Evolutionary conservation across 495 filamentous ascomycete species (phyloP), one percentile per base, ranked within the genome.

Genomic region (Chaetomium tenue): DNA sequence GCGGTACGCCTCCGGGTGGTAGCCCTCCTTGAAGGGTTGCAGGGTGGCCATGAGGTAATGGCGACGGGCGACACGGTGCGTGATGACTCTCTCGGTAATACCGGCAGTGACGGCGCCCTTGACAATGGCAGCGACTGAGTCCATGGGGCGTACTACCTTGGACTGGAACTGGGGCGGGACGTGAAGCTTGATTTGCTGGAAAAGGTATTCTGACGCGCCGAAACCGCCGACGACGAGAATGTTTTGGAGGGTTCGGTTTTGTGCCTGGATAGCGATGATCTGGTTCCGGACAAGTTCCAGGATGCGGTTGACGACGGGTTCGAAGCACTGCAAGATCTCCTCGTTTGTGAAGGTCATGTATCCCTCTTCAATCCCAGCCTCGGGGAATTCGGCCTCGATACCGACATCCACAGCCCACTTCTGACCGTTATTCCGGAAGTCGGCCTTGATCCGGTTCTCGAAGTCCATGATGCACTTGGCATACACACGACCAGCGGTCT

Each of bases 41-140:
- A 98, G 85, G 0, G 94, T 98, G 48, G 94, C 95, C 94, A 98
- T 98, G 63, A 98, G 91, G 74, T 98, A 98, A 77, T 98, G 94
- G 44, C 94, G 88, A 76, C 94, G 90, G n/a, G 94, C 94, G 61
- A 98, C 91, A 83, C 94, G 94, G 67, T 93, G 92, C 5, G 95
- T 98, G 71, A 98, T 87, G 65, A 98, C 90, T 63, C 93, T 88
- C 73, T 98, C 95, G 1, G 93, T 97, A 70, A 98, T 98, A 80
- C 94, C 94, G 47, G 94, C 88, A 13, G 88, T 90, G 58, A 90
- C 88, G 54, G 88, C 88, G 46, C 88, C 88, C 78, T 90, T 90
- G 75, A 90, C 88, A 60, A 90, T 90, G 61, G 88, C 88, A 40
- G 88, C 88, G 37, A 90, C 88, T 53, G 87, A 89, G 78, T 90